Evolutionary conservation across 179 eudicot genomes (phyloP), one percentile per base, ranked within the genome.

Genomic region (Sideroxylon spinosum): DNA sequence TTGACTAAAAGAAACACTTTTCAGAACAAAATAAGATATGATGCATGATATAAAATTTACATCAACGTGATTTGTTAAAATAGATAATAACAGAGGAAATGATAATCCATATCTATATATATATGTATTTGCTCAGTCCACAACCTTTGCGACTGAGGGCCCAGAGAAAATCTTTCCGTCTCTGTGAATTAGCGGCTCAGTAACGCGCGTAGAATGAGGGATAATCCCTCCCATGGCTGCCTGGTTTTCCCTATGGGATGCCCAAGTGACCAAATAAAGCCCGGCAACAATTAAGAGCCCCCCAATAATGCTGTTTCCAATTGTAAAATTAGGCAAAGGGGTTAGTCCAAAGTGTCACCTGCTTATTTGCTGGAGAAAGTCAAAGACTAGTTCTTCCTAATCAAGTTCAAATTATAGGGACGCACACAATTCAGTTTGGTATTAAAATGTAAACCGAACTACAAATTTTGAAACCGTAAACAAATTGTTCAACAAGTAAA

Each of bases 231-330:
- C 44, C 4, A 79, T 79, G 56, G 56, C 13, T 9, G 56, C 56
- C 56, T 52, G 94, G 81, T 81, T 89, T 80, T 94, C 95, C 68
- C 85, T 90, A 82, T 86, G 81, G 59, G 93, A 85, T 71, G 98
- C 99, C 98, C 97, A 96, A 19, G 97, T 96, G 63, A 96, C 99
- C 90, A 91, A 26, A 81, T 94, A 96, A 62, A 96, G 89, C 80
- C 99, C 99, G 52, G 89, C 89, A 72, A 96, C 91, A 71, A 96
- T 94, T 25, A 91, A 81, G 65, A 83, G 78, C 62, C 99, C 99
- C 73, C 99, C 99, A n/a, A 96, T 46, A 79, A 96, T 91, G 82
- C 99, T 96, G 93, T 79, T 79, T 49, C 29, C 49, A 71, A 23
- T 17, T 46, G 53, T 29, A 55, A 32, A 67, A 49, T 55, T 29